Evolutionary conservation across 495 filamentous ascomycete genomes (phyloP).

Genomic region (Lasiosphaeriaceae sp.): DNA sequence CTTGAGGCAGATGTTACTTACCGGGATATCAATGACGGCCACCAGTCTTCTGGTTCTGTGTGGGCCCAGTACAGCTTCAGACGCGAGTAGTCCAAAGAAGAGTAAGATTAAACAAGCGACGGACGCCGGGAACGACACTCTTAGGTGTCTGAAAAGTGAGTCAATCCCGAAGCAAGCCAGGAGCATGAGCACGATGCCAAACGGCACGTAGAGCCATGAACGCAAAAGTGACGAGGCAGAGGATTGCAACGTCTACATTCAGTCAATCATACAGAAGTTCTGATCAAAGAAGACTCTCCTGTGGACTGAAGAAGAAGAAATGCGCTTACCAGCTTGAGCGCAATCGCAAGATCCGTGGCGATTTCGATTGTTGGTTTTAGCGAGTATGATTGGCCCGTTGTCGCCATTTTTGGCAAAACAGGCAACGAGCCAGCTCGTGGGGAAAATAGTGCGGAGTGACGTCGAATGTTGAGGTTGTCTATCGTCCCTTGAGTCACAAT

Average conservation of each 20-base stretch:
- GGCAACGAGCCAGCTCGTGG: no score
- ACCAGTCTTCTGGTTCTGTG: constrained; percentile 41
- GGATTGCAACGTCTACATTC: constrained; percentile 12
- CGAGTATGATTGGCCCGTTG: no score
- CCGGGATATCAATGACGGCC: constrained; percentile 45
- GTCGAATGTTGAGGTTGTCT: no score
- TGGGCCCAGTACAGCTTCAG: constrained; percentile 42
- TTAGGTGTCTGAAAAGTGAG: constrained; percentile 42
- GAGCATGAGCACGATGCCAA: constrained; percentile 44
- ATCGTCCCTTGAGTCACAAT: no score
- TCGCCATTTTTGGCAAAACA: no score
- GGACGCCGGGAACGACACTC: constrained; percentile 50
- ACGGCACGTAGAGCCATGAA: constrained; percentile 48
- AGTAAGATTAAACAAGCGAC: constrained; percentile 49
- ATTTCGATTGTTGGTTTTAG: no score
- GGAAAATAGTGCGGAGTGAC: no score
- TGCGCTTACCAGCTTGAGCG: neutral
- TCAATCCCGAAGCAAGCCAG: constrained; percentile 49
- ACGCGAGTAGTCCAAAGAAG: constrained; percentile 42
- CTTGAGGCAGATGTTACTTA: constrained; percentile 20
- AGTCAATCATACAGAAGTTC: no score
- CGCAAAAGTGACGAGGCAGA: constrained; percentile 28
- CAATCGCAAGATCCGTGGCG: no score
- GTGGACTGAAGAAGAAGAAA: neutral
- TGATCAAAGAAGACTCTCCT: no score